Conservation (phyloP, 495 filamentous ascomycete genomes). For the Letharia lupina region DNA sequence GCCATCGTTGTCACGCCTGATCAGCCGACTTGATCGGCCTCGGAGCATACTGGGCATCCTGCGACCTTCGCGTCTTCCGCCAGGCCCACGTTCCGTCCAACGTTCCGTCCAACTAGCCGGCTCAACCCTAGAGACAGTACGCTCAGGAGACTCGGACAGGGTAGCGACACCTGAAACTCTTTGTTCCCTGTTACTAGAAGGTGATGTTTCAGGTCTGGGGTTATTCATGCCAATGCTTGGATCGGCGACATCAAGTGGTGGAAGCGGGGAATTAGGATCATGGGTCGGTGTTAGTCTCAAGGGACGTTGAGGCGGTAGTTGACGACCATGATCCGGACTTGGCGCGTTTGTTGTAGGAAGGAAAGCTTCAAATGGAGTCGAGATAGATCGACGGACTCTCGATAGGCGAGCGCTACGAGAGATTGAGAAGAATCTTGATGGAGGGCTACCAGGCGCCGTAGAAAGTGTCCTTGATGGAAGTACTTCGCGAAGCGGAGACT, state of each 20-base stretch:
- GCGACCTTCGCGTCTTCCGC: constrained; percentile 27
- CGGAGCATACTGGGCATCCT: constrained; percentile 39
- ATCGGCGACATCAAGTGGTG: constrained; percentile 37
- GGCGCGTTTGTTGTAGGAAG: constrained; percentile 24
- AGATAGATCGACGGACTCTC: constrained; percentile 32
- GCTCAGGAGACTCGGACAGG: constrained; percentile 16
- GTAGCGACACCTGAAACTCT: constrained; percentile 10
- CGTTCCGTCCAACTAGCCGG: constrained; percentile 20
- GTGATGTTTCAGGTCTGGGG: constrained; percentile 20
- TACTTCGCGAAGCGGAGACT: constrained; percentile 15
- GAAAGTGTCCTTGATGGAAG: constrained; percentile 10
- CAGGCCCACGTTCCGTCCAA: constrained; percentile 23
- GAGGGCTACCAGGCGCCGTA: neutral
- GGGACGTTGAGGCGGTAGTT: constrained; percentile 24
- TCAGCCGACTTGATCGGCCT: constrained; percentile 40
- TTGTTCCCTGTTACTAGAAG: constrained; percentile 11
- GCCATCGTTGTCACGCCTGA: constrained; percentile 49
- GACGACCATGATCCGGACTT: constrained; percentile 17
- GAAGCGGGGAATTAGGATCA: constrained; percentile 28
- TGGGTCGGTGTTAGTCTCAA: constrained; percentile 23
- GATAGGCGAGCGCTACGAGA: constrained; percentile 28
- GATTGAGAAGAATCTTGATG: constrained; percentile 10
- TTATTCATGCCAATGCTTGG: constrained; percentile 37
- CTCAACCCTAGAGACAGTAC: constrained; percentile 5
- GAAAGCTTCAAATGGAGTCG: constrained; percentile 29